Evolutionary conservation across 768 basidiomycete species (phyloP).

Genomic region (Sarcodon aspratus): DNA sequence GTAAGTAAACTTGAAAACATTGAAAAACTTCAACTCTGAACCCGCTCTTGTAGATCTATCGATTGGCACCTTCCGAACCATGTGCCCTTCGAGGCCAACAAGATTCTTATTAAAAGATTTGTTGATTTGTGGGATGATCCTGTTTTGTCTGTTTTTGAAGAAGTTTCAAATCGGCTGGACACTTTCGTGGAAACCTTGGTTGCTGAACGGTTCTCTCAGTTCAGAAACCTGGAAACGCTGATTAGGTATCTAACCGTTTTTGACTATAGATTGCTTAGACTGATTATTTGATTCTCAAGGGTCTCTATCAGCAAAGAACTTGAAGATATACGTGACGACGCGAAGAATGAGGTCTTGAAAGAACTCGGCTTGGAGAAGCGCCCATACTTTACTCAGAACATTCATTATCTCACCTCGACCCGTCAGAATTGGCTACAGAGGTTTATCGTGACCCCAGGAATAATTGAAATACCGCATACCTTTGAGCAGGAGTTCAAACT

Average conservation of each 20-base stretch:
- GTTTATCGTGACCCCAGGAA: not conserved
- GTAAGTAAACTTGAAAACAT: conserved; percentile 13
- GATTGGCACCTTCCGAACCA: conserved; percentile 32
- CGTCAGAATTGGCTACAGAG: conserved; percentile 10
- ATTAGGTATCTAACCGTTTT: conserved; percentile 20
- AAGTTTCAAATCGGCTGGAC: conserved; percentile 19
- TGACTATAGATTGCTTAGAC: not conserved
- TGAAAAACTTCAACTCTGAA: not conserved
- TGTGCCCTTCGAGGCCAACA: conserved; percentile 29
- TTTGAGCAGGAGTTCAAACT: conserved; percentile 34
- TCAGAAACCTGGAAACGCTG: conserved; percentile 20
- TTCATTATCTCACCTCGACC: conserved; percentile 9
- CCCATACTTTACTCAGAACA: conserved; percentile 28
- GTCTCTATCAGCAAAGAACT: conserved; percentile 16
- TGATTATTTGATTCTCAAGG: conserved; percentile 9
- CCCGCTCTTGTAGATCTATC: conserved; percentile 17
- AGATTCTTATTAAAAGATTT: conserved; percentile 21
- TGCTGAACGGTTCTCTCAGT: conserved; percentile 27
- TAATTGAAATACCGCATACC: not conserved
- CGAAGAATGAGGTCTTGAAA: conserved; percentile 17
- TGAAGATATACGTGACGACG: conserved; percentile 13
- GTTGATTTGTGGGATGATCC: conserved; percentile 26
- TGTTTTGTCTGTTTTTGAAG: conserved; percentile 20
- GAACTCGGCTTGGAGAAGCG: conserved; percentile 25
- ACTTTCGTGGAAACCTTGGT: conserved; percentile 18